phyloP scores from a whole-genome alignment of 2,329 filamentous ascomycete genomes.

The Fusarium mangiferae region DNA sequence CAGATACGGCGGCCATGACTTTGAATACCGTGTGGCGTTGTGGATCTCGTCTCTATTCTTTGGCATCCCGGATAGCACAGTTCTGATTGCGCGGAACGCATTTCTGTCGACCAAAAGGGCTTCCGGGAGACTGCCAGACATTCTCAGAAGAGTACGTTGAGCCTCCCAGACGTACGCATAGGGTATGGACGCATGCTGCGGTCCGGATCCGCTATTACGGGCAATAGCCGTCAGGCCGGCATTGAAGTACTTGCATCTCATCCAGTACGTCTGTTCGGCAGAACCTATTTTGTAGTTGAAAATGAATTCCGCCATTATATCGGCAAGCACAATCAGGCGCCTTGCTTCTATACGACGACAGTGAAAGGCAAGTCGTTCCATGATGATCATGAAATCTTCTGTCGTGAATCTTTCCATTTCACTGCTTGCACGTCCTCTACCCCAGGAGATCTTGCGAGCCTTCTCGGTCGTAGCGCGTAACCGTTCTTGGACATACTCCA shows the following conservation, averaged over 20 bases:
- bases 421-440: conserved; percentile 1
- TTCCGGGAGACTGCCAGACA: conserved; percentile 60
- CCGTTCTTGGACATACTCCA: conserved; percentile 40
- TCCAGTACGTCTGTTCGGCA: conserved; percentile 38
- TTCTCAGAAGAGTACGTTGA: conserved; percentile 62
- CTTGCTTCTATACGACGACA: conserved; percentile 49
- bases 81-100: conserved; percentile 65
- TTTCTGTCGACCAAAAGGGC: conserved; percentile 61
- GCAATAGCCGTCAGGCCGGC: conserved; percentile 42
- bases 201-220: conserved; percentile 38
- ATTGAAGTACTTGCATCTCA: conserved; percentile 49
- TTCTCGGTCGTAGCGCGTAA: conserved; percentile 25
- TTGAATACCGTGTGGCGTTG: conserved; percentile 59
- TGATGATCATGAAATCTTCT: conserved; percentile 39
- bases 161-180: conserved; percentile 63
- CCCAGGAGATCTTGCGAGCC: not conserved
- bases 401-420: conserved; percentile 32
- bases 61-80: conserved; percentile 62
- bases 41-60: conserved; percentile 63
- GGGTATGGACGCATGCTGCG: conserved; percentile 40
- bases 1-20: conserved; percentile 70
- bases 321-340: conserved; percentile 46
- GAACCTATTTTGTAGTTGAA: conserved; percentile 26
- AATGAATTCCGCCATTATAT: conserved; percentile 44
- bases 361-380: conserved; percentile 45